Conservation (phyloP, 306 rosid genomes). For the Corylus avellana region DNA sequence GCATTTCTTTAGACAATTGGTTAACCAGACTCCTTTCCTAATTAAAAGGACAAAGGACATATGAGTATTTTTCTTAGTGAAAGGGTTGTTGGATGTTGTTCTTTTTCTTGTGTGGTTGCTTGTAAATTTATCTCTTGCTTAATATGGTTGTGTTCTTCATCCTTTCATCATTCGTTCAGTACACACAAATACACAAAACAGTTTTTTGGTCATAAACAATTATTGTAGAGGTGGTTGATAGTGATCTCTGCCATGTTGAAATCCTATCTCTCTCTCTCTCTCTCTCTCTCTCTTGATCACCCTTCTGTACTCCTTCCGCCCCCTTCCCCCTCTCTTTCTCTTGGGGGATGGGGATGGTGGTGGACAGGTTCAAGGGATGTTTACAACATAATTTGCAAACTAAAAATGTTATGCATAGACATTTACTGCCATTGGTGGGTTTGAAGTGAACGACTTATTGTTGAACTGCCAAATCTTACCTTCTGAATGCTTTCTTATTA, state of each 20-base stretch:
- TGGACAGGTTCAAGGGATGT: too few relatives aligned
- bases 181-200: background rate
- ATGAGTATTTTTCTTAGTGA: background rate
- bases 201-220: background rate
- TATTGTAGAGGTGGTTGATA: background rate
- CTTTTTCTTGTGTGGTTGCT: background rate
- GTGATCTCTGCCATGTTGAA: background rate
- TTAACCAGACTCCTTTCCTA: background rate
- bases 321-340: background rate
- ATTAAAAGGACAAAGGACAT: constrained; percentile 8
- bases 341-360: background rate
- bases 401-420: background rate
- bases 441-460: background rate
- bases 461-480: background rate
- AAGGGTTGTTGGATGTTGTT: background rate
- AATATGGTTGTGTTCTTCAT: background rate
- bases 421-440: background rate
- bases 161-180: background rate
- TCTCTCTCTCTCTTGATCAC: background rate
- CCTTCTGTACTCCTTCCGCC: background rate
- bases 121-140: background rate
- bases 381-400: background rate
- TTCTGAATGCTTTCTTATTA: background rate
- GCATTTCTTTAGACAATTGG: background rate
- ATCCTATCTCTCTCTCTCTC: background rate